phyloP scores from a whole-genome alignment of 129 eudicot species.

The Daucus carota region DNA sequence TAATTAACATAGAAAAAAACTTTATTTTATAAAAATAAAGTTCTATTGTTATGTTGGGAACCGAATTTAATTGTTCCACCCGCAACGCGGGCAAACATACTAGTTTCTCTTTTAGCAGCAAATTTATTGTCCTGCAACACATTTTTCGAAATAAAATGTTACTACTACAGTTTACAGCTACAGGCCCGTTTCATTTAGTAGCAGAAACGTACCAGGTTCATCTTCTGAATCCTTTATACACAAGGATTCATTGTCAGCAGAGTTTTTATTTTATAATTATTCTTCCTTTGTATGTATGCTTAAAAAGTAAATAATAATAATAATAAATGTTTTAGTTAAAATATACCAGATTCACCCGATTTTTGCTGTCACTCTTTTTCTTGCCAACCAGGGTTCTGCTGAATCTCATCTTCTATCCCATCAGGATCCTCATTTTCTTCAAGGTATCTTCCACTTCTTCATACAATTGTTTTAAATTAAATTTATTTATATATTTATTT shows the following conservation, averaged over 20 bases:
- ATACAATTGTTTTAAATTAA: neutral
- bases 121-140: neutral
- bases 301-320: no score
- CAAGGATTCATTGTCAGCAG: neutral
- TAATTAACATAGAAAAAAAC: no score
- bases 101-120: no score
- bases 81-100: no score
- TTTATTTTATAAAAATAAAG: no score
- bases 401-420: neutral
- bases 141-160: neutral
- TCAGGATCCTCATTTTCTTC: neutral
- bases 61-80: no score
- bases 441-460: neutral
- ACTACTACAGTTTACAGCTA: no score
- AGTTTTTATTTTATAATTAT: neutral
- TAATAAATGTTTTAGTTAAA: neutral
- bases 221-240: neutral
- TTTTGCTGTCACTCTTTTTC: neutral
- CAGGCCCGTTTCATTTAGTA: neutral
- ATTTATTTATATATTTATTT: no score
- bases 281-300: no score
- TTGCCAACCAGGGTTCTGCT: neutral
- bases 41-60: no score
- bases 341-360: neutral
- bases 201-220: conserved; percentile 5